A percentile compares a stretch with the other conserved stretches of the same genome.
phyloP scores from a whole-genome alignment of 257 asterid genomes.

The Nicotiana attenuata region DNA sequence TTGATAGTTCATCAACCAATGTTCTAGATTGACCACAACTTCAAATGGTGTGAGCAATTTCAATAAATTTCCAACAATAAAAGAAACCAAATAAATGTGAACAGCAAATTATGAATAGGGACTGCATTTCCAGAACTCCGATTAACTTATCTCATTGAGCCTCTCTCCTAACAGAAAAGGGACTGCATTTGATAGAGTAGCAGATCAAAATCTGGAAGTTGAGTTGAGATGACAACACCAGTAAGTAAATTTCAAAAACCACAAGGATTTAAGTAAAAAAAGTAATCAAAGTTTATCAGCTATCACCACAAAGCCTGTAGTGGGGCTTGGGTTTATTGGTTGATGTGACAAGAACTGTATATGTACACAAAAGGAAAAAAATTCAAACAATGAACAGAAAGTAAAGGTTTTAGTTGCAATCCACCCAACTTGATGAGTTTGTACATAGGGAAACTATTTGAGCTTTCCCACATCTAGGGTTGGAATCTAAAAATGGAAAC shows the following conservation, averaged over 20 bases:
- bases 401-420: background rate
- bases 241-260: background rate
- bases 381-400: constrained; percentile 3
- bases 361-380: background rate
- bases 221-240: background rate
- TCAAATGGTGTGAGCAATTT: background rate
- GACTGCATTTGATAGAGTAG: too few species aligned
- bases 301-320: constrained; percentile 7
- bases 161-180: too few species aligned
- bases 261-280: background rate
- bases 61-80: background rate
- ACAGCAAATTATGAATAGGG: background rate
- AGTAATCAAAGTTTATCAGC: background rate
- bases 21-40: background rate
- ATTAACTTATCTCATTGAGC: background rate
- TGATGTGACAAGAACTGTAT: constrained; percentile 1
- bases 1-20: background rate
- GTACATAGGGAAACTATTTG: background rate
- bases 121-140: too few species aligned
- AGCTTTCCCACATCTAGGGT: background rate
- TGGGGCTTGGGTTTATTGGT: constrained; percentile 7
- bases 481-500: background rate
- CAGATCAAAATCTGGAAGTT: background rate
- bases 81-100: background rate
- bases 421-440: background rate